Conservation (phyloP, 805 yeast genomes). For the Starmerella geochares region DNA sequence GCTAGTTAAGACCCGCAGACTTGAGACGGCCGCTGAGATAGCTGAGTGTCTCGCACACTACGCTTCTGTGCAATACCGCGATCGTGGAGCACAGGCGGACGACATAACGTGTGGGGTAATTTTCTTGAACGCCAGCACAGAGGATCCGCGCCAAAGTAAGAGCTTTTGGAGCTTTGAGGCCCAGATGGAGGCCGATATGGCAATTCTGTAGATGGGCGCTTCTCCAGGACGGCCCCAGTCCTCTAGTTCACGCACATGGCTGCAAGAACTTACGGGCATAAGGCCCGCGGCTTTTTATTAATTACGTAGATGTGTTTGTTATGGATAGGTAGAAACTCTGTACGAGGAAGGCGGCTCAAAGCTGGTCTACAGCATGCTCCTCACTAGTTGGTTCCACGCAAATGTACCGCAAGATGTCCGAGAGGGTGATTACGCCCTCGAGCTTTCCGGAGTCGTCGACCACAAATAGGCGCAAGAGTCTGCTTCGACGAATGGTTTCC, state of each 20-base stretch:
- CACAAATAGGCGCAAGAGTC: constrained; percentile 84
- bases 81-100: constrained; percentile 12
- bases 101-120: constrained; percentile 24
- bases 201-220: neutral
- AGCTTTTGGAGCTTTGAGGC: neutral
- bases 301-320: too few relatives aligned
- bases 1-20: constrained; percentile 42
- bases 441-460: constrained; percentile 75
- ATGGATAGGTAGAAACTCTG: too few relatives aligned
- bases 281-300: too few relatives aligned
- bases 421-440: constrained; percentile 75
- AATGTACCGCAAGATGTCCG: constrained; percentile 73
- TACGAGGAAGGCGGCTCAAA: too few relatives aligned
- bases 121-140: neutral
- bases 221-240: neutral
- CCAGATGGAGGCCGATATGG: neutral
- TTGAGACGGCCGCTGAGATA: constrained; percentile 12
- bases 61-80: constrained; percentile 12
- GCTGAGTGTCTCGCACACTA: constrained; percentile 15
- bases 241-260: too few relatives aligned
- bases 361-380: neutral
- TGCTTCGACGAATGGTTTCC: constrained; percentile 84
- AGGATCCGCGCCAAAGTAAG: neutral
- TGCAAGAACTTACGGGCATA: too few relatives aligned
- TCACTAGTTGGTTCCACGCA: constrained; percentile 1